Percentiles rank a stretch among this genome's conserved stretches.
These are phyloP conservation scores for Beauveria caledonica DNA, from an alignment of 2,329 filamentous ascomycete genomes.

Conservation along the genomic window DNA sequence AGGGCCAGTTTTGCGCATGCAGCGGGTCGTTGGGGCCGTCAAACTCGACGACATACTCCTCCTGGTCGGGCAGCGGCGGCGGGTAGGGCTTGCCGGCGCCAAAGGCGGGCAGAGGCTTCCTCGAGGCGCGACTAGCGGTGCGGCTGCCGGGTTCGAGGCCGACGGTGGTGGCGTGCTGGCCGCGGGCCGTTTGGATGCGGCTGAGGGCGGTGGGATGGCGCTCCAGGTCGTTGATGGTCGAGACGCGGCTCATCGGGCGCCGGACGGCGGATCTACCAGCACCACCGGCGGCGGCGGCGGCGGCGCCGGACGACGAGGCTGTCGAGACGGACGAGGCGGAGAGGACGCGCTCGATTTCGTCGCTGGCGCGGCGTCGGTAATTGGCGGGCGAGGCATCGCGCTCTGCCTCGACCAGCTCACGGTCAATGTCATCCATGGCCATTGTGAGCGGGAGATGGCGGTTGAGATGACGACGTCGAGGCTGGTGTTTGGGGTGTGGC, in stretches of 20 bases:
- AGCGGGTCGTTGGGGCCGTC: slow-evolving; percentile 75
- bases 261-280: slow-evolving; percentile 26
- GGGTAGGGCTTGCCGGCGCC: slow-evolving; percentile 70
- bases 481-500: neutral
- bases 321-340: slow-evolving; percentile 45
- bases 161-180: slow-evolving; percentile 67
- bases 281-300: slow-evolving; percentile 18
- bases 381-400: slow-evolving; percentile 39
- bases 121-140: slow-evolving; percentile 38
- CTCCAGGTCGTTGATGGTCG: slow-evolving; percentile 60
- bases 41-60: slow-evolving; percentile 79
- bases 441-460: slow-evolving; percentile 18
- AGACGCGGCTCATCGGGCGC: slow-evolving; percentile 49
- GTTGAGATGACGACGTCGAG: neutral
- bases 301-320: slow-evolving; percentile 33
- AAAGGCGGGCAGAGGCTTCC: slow-evolving; percentile 57
- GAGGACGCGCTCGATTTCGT: slow-evolving; percentile 53
- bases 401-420: slow-evolving; percentile 46
- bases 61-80: slow-evolving; percentile 57
- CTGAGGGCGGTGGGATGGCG: slow-evolving; percentile 60
- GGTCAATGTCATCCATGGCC: slow-evolving; percentile 45
- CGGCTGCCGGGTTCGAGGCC: slow-evolving; percentile 37
- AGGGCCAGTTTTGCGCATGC: slow-evolving; percentile 81
- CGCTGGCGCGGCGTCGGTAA: slow-evolving; percentile 33
- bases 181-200: slow-evolving; percentile 62